Evolutionary conservation across 352 stramenopile species (phyloP).

Genomic region (Hyaloperonospora arabidopsidis): DNA sequence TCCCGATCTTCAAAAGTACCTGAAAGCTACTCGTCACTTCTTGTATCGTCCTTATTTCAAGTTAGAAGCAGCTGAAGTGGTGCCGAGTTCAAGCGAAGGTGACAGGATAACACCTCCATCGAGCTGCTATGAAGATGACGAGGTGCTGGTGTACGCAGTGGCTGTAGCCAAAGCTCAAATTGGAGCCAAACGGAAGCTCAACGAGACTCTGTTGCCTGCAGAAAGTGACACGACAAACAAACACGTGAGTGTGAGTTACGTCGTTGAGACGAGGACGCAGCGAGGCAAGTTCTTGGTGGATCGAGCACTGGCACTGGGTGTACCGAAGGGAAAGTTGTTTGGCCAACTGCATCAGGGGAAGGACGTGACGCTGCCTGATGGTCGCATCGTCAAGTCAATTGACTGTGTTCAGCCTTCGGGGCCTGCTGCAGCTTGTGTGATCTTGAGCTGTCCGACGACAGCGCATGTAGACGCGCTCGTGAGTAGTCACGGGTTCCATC

Average conservation of each 20-base stretch:
- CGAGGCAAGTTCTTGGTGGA: conserved; percentile 78
- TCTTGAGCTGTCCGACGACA: conserved; percentile 58
- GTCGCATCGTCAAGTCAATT: conserved; percentile 46
- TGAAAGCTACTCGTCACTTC: conserved; percentile 81
- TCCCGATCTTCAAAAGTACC: conserved; percentile 48
- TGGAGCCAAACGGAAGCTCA: conserved; percentile 56
- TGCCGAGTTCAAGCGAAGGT: too few relatives aligned
- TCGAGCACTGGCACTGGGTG: conserved; percentile 51
- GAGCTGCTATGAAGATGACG: conserved; percentile 45
- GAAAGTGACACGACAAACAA: conserved; percentile 5
- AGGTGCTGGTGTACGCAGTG: conserved; percentile 46
- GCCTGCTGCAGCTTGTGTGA: conserved; percentile 37
- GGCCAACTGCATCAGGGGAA: conserved; percentile 73
- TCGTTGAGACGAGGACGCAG: conserved; percentile 63
- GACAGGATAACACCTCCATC: too few relatives aligned
- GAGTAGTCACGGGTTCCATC: conserved; percentile 27
- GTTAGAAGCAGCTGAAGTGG: conserved; percentile 38
- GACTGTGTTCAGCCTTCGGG: conserved; percentile 68
- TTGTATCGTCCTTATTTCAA: conserved; percentile 57
- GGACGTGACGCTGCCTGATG: conserved; percentile 62
- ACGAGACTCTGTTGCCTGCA: conserved; percentile 19
- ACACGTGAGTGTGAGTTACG: conserved; percentile 57
- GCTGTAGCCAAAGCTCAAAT: conserved; percentile 23
- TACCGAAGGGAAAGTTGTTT: conserved; percentile 72
- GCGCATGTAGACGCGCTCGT: conserved; percentile 57